Evolutionary conservation across 1,284 basidiomycete genomes (phyloP), one percentile per base, ranked within the genome.

Genomic region (Cryptococcus sp.): DNA sequence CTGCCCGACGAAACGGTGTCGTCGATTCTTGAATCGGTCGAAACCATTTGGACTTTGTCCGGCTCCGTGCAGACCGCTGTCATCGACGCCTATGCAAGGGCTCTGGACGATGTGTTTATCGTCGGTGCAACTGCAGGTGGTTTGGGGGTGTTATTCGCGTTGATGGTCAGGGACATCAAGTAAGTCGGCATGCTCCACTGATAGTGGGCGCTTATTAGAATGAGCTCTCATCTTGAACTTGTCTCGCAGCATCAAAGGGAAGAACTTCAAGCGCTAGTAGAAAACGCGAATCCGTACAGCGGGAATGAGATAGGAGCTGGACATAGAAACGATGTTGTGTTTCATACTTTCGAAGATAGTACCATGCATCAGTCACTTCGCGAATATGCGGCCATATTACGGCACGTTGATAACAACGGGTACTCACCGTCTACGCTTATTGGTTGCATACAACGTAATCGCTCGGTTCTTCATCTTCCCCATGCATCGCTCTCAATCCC

Each of bases 161-260:
- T 59, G 22, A 54, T 59, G 19, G 49, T 46, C 43, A 29, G 52
- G n/a, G 53, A 59, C 47, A 49, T 50, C 47, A 59, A 55, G 57
- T 59, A 23, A 39, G 57, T 59, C 29, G 29, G 3, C 29, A 7
- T 34, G 8, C 13, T 10, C 29, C 13, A 2, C 29, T 34, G 29
- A 34, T 34, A 10, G 13, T 13, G 29, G 29, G 13, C 13, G 29
- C 13, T 10, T 7, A 34, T 4, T 2, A 34, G 8, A 5, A 34
- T 20, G n/a, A 22, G 10, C 19, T n/a, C 22, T 26, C n/a, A 15
- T 10, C 40, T n/a, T n/a, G 34, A 22, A 15, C 45, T 26, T 5
- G 11, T 15, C 13, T 19, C 10, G 22, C 37, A 55, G 54, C 26
- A 48, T 55, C 37, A 55, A 48, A 40, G 54, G 54, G n/a, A 55